Conservation (phyloP, 805 yeast genomes). For the Wickerhamiella musiphila region DNA sequence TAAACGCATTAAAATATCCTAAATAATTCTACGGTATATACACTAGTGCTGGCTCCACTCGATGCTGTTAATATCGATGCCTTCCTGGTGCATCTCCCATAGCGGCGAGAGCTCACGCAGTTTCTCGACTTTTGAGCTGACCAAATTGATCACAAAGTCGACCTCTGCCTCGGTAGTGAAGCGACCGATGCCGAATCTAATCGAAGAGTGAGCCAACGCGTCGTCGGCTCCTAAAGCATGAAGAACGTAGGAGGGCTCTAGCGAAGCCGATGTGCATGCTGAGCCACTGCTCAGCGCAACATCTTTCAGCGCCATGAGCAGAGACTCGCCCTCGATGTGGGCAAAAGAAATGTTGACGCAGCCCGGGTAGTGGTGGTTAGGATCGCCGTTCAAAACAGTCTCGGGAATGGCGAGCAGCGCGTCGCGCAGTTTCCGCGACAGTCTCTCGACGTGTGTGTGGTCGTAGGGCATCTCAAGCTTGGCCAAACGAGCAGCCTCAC, state of each 20-base stretch:
- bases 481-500: conserved; percentile 89
- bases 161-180: conserved; percentile 93
- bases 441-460: conserved; percentile 43
- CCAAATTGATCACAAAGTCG: conserved; percentile 82
- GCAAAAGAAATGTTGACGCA: conserved; percentile 96
- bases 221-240: conserved; percentile 97
- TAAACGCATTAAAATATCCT: too few species aligned
- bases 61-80: conserved; percentile 81
- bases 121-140: conserved; percentile 74
- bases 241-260: conserved; percentile 92
- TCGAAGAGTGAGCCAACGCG: conserved; percentile 95
- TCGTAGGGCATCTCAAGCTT: conserved; percentile 58
- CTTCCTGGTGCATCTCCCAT: conserved; percentile 99
- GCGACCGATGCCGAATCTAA: conserved; percentile 92
- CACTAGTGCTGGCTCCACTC: conserved; percentile 95
- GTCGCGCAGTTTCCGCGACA: conserved; percentile 55
- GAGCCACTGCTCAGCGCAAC: conserved; percentile 93
- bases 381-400: conserved; percentile 79
- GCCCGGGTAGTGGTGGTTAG: conserved; percentile 61
- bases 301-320: conserved; percentile 93
- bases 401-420: conserved; percentile 71
- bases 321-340: conserved; percentile 93
- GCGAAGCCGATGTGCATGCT: conserved; percentile 96
- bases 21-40: too few species aligned
- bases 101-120: conserved; percentile 84